These are phyloP conservation scores for Pseudocohnilembus persalinus DNA, from an alignment of 169 alveolate genomes.

Conservation along the genomic window DNA sequence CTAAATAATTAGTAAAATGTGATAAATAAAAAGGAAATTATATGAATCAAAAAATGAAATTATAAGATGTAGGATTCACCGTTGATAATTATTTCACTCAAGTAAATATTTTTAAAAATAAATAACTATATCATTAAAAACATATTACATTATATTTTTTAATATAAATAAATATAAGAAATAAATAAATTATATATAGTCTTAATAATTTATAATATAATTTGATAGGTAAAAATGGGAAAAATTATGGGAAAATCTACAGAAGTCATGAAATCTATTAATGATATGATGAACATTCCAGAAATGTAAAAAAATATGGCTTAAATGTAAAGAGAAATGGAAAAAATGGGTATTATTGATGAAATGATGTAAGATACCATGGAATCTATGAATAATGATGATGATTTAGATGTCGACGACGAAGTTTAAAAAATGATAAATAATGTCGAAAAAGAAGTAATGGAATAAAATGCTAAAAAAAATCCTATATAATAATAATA, in stretches of 20 bases:
- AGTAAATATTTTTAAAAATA: background rate
- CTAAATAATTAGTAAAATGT: slow-evolving; percentile 31
- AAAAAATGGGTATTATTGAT: slow-evolving; percentile 48
- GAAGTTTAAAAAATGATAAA: slow-evolving; percentile 22
- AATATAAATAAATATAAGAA: no score
- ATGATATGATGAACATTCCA: slow-evolving; percentile 31
- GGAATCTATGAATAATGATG: slow-evolving; percentile 43
- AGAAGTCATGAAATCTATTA: slow-evolving; percentile 35
- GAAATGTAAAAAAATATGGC: slow-evolving; percentile 33
- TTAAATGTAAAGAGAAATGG: slow-evolving; percentile 52
- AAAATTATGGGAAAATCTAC: slow-evolving; percentile 38
- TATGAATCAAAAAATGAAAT: slow-evolving; percentile 27
- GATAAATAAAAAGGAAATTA: slow-evolving; percentile 26
- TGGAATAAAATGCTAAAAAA: background rate
- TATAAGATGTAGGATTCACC: slow-evolving; percentile 10
- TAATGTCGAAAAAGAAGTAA: slow-evolving; percentile 21
- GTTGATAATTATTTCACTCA: slow-evolving; percentile 45
- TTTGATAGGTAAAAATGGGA: slow-evolving; percentile 23
- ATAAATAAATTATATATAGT: no score
- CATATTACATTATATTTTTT: no score
- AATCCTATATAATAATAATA: background rate
- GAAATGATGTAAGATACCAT: slow-evolving; percentile 59
- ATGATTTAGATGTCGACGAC: slow-evolving; percentile 33
- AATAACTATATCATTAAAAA: no score
- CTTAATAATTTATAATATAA: no score